Conservation (phyloP, 345 rosid genomes). For the Hibiscus syriacus region DNA sequence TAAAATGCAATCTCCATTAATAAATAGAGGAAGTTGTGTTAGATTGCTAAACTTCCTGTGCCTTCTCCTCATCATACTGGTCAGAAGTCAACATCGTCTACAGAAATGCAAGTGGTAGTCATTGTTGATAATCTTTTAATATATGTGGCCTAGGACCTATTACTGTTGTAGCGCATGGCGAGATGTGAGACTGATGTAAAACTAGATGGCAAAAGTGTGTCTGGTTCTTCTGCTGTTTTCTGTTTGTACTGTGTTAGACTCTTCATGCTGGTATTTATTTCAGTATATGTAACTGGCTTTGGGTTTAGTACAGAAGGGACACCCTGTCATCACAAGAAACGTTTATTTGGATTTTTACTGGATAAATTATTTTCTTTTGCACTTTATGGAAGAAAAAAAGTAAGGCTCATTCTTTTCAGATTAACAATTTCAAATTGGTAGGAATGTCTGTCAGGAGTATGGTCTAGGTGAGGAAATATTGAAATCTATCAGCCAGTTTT, state of each 20-base stretch:
- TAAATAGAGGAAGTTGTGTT: neutral
- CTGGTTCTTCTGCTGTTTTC: neutral
- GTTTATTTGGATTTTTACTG: neutral
- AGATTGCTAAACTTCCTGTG: neutral
- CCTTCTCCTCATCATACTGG: neutral
- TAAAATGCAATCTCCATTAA: neutral
- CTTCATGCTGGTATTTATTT: neutral
- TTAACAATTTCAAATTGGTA: constrained; percentile 29
- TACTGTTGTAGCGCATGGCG: neutral
- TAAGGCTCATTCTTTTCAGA: neutral
- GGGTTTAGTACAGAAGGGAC: neutral
- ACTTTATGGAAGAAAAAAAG: neutral
- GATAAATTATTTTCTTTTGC: neutral
- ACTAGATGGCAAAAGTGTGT: neutral
- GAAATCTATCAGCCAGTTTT: constrained; percentile 53
- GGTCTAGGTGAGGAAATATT: constrained; percentile 65
- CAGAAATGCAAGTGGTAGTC: neutral
- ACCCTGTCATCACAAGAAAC: neutral
- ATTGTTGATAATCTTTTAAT: neutral
- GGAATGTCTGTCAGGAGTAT: constrained; percentile 74
- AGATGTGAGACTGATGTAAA: neutral
- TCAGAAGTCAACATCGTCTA: neutral
- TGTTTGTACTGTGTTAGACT: neutral
- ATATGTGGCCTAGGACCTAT: neutral
- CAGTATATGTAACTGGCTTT: neutral